These are phyloP conservation scores for Yarrowia sp. DNA, from an alignment of 805 yeast species.

Conservation along the genomic window DNA sequence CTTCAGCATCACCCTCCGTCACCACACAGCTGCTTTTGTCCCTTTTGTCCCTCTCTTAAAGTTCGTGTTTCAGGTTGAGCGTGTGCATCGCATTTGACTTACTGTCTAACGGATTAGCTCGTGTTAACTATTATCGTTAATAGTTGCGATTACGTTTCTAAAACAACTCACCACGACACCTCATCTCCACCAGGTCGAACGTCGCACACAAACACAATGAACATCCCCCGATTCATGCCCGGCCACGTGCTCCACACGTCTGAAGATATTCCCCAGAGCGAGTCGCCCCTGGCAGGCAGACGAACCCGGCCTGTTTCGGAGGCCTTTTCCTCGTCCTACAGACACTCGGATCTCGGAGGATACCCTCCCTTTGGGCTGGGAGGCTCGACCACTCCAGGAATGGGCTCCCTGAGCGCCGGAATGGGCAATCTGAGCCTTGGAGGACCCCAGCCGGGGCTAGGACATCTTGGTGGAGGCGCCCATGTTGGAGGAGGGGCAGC, in stretches of 20 bases:
- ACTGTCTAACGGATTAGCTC: background rate
- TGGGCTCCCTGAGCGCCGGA: conserved; percentile 27
- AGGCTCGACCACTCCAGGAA: background rate
- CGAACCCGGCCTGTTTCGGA: conserved; percentile 30
- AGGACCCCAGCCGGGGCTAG: conserved; percentile 13
- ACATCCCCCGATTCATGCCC: conserved; percentile 37
- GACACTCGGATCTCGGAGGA: conserved; percentile 36
- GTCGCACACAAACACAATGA: conserved; percentile 1
- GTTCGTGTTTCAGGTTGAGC: conserved; percentile 24
- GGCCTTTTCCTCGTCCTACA: conserved; percentile 35
- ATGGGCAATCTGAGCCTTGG: conserved; percentile 36
- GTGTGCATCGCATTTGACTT: background rate
- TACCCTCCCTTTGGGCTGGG: conserved; percentile 33
- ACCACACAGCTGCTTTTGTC: too few species aligned
- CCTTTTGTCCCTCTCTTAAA: background rate
- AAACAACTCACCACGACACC: conserved; percentile 22
- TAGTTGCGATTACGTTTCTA: conserved; percentile 5
- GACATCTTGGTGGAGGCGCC: conserved; percentile 4
- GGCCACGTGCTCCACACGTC: conserved; percentile 35
- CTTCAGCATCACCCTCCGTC: too few species aligned
- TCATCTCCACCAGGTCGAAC: background rate
- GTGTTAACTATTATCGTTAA: conserved; percentile 10
- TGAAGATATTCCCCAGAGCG: conserved; percentile 34
- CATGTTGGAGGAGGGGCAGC: background rate
- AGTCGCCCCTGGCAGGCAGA: conserved; percentile 33